Evolutionary conservation across 331 rosid genomes (phyloP), one percentile per base, ranked within the genome.

Genomic region (Quercus lobata): DNA sequence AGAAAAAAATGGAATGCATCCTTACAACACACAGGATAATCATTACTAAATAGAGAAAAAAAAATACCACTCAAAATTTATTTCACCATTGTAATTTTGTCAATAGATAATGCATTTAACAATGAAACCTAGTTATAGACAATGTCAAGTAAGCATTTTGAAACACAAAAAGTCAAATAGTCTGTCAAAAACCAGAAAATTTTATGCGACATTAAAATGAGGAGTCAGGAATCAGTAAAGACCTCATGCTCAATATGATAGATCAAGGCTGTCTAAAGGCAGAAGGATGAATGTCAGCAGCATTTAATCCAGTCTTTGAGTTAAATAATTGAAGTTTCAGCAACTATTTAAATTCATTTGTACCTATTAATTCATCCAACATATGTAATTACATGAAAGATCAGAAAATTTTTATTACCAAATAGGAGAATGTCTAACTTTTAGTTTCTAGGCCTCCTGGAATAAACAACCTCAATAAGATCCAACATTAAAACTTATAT

Each of bases 1-100:
- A 37, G 76, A 79, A 68, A 32, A 25, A 49, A 77, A 57, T 56
- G 69, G 58, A 80, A 71, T 72, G 19, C 18, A 72, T 71, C 78
- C 19, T 41, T 71, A 55, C 76, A 77, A 57, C 61, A 30, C 30
- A 15, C 58, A 65, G 49, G 57, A 78, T 53, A 34, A 32, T 35
- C 44, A 71, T 65, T 56, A 74, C 22, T 74, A 44, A 79, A 35
- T 41, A 11, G 66, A 77, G 69, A 3, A 63, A 68, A 63, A 68
- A 24, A 34, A 35, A 29, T 55, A 71, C 54, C 30, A 7, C 57
- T 49, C 53, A n/a, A 73, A 71, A 62, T 41, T 65, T 65, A 57
- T n/a, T 44, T 27, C 69, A 55, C 22, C 58, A 75, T 32, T 25
- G 10, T 25, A 78, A 29, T 30, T 68, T 34, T 53, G 72, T 41